Evolutionary conservation across 2,329 filamentous ascomycete genomes (phyloP), one percentile per base, ranked within the genome.

Genomic region (Lomentospora prolificans): DNA sequence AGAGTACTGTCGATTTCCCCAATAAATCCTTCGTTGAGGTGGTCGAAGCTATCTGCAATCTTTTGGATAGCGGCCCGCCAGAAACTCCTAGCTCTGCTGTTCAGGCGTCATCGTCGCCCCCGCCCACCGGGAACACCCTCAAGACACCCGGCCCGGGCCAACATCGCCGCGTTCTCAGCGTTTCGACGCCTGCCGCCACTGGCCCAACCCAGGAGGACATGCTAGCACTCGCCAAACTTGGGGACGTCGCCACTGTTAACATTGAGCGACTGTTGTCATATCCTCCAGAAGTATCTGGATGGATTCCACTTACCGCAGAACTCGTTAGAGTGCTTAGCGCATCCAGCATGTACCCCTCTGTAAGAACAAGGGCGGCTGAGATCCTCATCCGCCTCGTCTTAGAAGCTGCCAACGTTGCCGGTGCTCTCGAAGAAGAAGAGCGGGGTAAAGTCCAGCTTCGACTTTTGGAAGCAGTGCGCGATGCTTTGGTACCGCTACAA

Each of bases 1-100:
- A 97, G 66, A 96, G 90, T 69, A 97, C 91, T 0, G 78, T 87
- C 14, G 91, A 96, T 62, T 97, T 95, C 63, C 89, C 90, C 0
- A 90, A 92, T 60, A 78, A 84, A 14, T 77, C 90, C 0, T 97
- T 97, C 63, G 73, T 86, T 4, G 82, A 89, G 60, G 82, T 97
- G 8, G 75, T 97, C 1, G 74, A 77, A 55, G 86, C 90, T 0
- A 77, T 96, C 3, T 90, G 90, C 64, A 76, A 79, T 50, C 74
- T 96, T 5, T 75, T 95, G 4, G 77, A 79, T 31, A 64, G 68
- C 25, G 39, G 39, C 12, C 64, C 63, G n/a, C 22, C 64, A 3
- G 57, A 61, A 3, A 61, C 65, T 7, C 63, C 60, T 17, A 51
- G 50, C 8, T 33, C 41, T 19, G 28, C 44, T 3, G 50, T 27